Conservation (phyloP, 805 yeast genomes). For the Kluyveromyces aestuarii region DNA sequence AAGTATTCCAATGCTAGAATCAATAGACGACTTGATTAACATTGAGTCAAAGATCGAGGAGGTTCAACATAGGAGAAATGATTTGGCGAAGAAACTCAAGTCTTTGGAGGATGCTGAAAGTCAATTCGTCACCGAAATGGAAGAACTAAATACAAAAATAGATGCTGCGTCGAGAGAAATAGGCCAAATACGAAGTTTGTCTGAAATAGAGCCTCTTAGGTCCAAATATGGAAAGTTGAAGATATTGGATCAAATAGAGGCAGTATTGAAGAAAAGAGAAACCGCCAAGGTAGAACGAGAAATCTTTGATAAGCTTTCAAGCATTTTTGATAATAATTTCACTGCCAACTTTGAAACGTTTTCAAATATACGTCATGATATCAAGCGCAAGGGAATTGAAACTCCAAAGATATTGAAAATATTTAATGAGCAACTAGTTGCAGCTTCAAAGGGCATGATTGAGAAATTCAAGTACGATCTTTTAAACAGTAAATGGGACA, state of each 20-base stretch:
- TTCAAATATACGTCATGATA: background rate
- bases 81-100: constrained; percentile 13
- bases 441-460: constrained; percentile 6
- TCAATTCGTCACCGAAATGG: constrained; percentile 9
- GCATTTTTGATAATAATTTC: background rate
- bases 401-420: background rate
- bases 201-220: constrained; percentile 9
- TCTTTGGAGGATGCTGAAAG: constrained; percentile 12
- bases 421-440: background rate
- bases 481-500: constrained; percentile 26
- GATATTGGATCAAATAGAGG: constrained; percentile 5
- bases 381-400: background rate
- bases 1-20: constrained; percentile 9
- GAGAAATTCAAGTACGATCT: constrained; percentile 11
- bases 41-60: constrained; percentile 20
- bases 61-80: constrained; percentile 17
- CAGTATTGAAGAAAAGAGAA: background rate
- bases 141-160: constrained; percentile 6
- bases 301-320: constrained; percentile 6
- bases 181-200: constrained; percentile 7
- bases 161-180: constrained; percentile 7
- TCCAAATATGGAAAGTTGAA: constrained; percentile 16
- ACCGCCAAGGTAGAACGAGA: background rate
- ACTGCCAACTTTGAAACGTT: constrained; percentile 3
- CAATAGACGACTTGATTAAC: constrained; percentile 18